Evolutionary conservation across 202 grass and related monocot species (phyloP).

Genomic region (Schoenoplectus triqueter): DNA sequence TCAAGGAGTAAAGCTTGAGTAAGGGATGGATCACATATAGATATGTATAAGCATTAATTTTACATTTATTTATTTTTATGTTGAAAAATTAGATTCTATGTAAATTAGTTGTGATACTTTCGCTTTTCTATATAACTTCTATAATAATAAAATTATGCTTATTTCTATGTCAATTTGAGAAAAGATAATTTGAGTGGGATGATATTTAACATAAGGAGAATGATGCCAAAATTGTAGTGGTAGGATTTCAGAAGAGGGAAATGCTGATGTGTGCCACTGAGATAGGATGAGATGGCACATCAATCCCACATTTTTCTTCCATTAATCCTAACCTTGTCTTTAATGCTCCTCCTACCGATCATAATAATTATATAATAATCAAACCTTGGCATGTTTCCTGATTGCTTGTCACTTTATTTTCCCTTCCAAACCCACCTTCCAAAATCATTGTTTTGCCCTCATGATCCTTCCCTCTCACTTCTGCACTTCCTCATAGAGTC

Average conservation of each 20-base stretch:
- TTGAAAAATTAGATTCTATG: neutral
- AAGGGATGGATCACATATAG: no score
- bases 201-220: neutral
- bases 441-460: slow-evolving; percentile 8
- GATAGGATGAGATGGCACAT: slow-evolving; percentile 38
- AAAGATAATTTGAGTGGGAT: neutral
- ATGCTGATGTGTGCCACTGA: slow-evolving; percentile 23
- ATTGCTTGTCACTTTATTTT: slow-evolving; percentile 46
- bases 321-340: slow-evolving; percentile 47
- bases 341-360: slow-evolving; percentile 50
- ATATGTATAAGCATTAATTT: neutral
- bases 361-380: slow-evolving; percentile 42
- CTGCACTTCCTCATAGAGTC: slow-evolving; percentile 15
- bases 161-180: neutral
- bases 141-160: neutral
- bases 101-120: neutral
- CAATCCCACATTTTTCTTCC: slow-evolving; percentile 26
- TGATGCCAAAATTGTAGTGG: neutral
- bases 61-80: neutral
- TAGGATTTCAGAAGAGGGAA: neutral
- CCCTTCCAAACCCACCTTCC: slow-evolving; percentile 69
- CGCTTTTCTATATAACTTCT: neutral
- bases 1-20: neutral
- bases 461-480: slow-evolving; percentile 43
- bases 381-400: slow-evolving; percentile 30